Evolutionary conservation across 768 basidiomycete genomes (phyloP).

Genomic region (Coprinopsis sp.): DNA sequence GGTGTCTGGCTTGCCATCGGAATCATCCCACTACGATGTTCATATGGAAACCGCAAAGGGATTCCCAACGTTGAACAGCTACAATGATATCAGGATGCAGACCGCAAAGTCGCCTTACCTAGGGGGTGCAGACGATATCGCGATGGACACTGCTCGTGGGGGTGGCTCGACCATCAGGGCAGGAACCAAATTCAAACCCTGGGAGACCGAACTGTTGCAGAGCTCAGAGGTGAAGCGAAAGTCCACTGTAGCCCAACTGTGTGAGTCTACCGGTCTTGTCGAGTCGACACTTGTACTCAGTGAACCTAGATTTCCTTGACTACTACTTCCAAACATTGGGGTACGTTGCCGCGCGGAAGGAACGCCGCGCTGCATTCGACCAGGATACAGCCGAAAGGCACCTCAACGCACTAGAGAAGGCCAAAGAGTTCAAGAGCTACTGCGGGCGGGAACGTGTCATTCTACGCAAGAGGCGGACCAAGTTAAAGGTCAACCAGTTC

Average conservation of each 20-base stretch:
- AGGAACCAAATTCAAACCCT: constrained; percentile 56
- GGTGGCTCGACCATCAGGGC: constrained; percentile 52
- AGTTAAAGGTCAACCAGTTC: constrained; percentile 90
- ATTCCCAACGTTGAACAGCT: constrained; percentile 35
- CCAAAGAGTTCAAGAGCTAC: constrained; percentile 88
- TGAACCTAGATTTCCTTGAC: constrained; percentile 81
- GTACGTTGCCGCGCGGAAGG: constrained; percentile 82
- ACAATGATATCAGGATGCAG: constrained; percentile 50
- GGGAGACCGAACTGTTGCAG: constrained; percentile 84
- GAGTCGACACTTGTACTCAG: not conserved
- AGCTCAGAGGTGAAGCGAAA: constrained; percentile 89
- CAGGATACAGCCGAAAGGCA: constrained; percentile 70
- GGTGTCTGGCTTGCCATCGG: constrained; percentile 25
- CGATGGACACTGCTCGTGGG: constrained; percentile 62
- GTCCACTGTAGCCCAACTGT: constrained; percentile 95
- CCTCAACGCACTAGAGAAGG: constrained; percentile 50
- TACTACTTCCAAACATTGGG: constrained; percentile 97
- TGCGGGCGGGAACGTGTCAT: constrained; percentile 90
- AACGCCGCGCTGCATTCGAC: constrained; percentile 80
- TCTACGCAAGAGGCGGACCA: constrained; percentile 88
- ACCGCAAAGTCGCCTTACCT: constrained; percentile 54
- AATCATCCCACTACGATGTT: constrained; percentile 45
- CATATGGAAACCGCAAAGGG: constrained; percentile 81
- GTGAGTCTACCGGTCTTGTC: constrained; percentile 39
- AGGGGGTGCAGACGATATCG: constrained; percentile 45